phyloP scores from a whole-genome alignment of 768 basidiomycete genomes.

The Russula abietina region DNA sequence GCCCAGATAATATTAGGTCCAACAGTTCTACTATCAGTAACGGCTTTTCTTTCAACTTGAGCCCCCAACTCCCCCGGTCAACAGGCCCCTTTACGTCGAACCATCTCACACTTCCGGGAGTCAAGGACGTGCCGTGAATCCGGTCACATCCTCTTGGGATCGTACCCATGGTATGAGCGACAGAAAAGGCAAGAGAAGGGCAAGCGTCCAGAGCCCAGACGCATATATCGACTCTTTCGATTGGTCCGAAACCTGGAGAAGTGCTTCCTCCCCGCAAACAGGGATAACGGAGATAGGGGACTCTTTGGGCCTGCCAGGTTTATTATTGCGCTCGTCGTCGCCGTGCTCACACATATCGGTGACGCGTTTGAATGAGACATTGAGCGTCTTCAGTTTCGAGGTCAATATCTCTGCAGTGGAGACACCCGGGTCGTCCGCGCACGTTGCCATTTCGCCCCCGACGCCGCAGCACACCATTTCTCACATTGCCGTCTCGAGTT shows the following conservation, averaged over 20 bases:
- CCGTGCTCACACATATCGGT: conserved; percentile 8
- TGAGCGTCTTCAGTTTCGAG: conserved; percentile 8
- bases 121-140: neutral
- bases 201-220: neutral
- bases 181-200: neutral
- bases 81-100: too few relatives aligned
- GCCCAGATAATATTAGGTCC: too few relatives aligned
- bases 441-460: neutral
- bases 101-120: neutral
- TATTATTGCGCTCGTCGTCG: conserved; percentile 3
- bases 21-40: too few relatives aligned
- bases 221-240: neutral
- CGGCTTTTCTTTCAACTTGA: too few relatives aligned
- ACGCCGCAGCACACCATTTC: neutral
- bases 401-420: neutral
- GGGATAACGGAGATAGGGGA: neutral
- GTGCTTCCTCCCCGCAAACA: neutral
- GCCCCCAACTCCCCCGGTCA: too few relatives aligned
- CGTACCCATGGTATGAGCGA: neutral
- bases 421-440: neutral
- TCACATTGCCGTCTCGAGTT: neutral
- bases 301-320: neutral
- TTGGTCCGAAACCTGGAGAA: neutral
- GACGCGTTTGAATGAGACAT: neutral
- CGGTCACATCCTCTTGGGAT: neutral